Percentiles rank a stretch among this genome's conserved stretches.
Conservation (phyloP, 2,329 filamentous ascomycete species). For the Scedosporium apiospermum region DNA sequence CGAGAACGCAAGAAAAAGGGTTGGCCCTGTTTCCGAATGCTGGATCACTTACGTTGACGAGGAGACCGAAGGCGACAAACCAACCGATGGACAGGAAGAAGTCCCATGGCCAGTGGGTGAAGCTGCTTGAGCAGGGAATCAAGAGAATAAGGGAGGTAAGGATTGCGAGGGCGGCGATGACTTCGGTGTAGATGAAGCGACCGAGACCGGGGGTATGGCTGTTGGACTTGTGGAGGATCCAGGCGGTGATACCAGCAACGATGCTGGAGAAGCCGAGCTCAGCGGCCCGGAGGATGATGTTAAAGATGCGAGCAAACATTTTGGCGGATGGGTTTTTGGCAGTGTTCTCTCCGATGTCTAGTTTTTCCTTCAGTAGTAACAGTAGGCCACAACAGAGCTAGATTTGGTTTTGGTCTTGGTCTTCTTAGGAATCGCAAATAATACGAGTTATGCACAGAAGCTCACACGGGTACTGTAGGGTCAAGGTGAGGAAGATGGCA, state of each 20-base stretch:
- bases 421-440: too few species aligned
- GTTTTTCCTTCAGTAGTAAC: too few species aligned
- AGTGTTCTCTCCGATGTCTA: too few species aligned
- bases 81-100: conserved; percentile 58
- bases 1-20: background rate
- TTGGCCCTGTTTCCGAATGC: too few species aligned
- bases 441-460: background rate
- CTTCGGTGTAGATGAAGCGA: conserved; percentile 66
- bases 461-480: background rate
- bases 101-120: conserved; percentile 64
- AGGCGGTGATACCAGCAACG: conserved; percentile 59
- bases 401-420: too few species aligned
- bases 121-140: conserved; percentile 57
- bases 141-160: conserved; percentile 63
- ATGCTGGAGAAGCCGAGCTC: conserved; percentile 64
- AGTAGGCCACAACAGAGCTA: too few species aligned
- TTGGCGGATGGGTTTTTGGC: conserved; percentile 15
- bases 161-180: conserved; percentile 60
- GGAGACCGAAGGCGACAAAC: conserved; percentile 60
- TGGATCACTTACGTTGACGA: conserved; percentile 44
- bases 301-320: conserved; percentile 30
- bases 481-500: background rate
- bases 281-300: conserved; percentile 26
- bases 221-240: conserved; percentile 49
- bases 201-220: conserved; percentile 21